Evolutionary conservation across 2,329 filamentous ascomycete species (phyloP), one percentile per base, ranked within the genome.

Genomic region (Alternaria brassicae): DNA sequence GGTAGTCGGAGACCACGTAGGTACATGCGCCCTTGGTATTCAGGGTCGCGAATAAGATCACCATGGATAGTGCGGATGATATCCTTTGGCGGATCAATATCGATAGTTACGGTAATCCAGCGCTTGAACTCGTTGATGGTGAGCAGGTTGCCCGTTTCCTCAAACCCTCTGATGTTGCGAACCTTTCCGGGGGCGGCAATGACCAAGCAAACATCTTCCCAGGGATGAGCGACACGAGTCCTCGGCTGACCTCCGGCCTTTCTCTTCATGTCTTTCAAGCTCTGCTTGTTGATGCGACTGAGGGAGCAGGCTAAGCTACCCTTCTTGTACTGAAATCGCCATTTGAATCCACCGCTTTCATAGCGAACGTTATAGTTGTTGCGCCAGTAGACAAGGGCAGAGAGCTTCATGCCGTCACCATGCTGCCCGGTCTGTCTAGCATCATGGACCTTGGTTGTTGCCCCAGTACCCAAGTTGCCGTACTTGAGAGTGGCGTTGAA

Each of bases 361-460:
- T 65, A 60, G 13, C 28, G 10, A n/a, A 62, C 39, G 9, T 47
- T 61, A 28, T 65, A 56, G n/a, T 63, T 59, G 6, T 60, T 53
- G 28, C 61, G 58, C 9, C 52, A 58, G 25, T 58, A 56, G 23
- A 67, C 42, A 1, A 66, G 55, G 15, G 58, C 60, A 9, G 62
- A 50, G 0, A 70, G 32, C 50, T 72, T 72, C 40, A 71, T 39
- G 3, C 69, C 66, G 30, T 72, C 68, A 7, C 66, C 65, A 58
- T 66, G 62, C 28, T 71, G 58, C n/a, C 67, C 68, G 3, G 48
- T 48, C 40, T 71, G 66, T 19, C 42, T n/a, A 9, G 1, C 0
- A 27, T 66, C 36, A 6, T 6, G 17, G 8, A 9, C 17, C 5
- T 39, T 39, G 17, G 36, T 12, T 12, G 36, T 39, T 6, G 36